A percentile compares a stretch with the other conserved stretches of the same genome.
Conservation (phyloP, 2,329 filamentous ascomycete species). For the Botrytis byssoidea region DNA sequence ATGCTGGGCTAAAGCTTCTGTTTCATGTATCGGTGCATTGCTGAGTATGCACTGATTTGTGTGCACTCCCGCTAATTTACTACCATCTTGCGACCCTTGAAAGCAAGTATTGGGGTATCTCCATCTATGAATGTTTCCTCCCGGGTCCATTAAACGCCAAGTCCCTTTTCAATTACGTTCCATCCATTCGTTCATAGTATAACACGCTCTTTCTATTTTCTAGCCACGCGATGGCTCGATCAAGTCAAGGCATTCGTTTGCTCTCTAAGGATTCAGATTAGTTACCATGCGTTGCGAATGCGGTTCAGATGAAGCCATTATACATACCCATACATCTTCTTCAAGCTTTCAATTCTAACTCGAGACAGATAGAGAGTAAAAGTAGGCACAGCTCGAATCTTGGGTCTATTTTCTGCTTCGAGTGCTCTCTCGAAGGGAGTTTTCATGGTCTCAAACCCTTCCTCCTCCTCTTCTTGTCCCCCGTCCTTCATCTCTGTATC, state of each 20-base stretch:
- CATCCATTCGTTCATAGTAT: background rate
- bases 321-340: conserved; percentile 41
- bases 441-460: conserved; percentile 57
- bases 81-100: background rate
- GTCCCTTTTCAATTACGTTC: background rate
- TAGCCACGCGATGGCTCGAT: background rate
- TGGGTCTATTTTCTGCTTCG: conserved; percentile 45
- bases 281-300: background rate
- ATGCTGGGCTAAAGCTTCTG: background rate
- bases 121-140: conserved; percentile 7
- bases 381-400: conserved; percentile 49
- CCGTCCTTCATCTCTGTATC: conserved; percentile 25
- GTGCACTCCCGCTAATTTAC: background rate
- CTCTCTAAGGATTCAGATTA: conserved; percentile 32
- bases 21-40: background rate
- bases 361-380: conserved; percentile 61
- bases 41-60: background rate
- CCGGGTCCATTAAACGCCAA: conserved; percentile 7
- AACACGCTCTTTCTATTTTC: background rate
- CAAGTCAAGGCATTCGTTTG: conserved; percentile 36
- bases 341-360: conserved; percentile 55
- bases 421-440: conserved; percentile 56
- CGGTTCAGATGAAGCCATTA: background rate
- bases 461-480: conserved; percentile 24
- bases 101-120: conserved; percentile 20